phyloP scores from a whole-genome alignment of 805 yeast species.

The Wickerhamiella domercqiae region DNA sequence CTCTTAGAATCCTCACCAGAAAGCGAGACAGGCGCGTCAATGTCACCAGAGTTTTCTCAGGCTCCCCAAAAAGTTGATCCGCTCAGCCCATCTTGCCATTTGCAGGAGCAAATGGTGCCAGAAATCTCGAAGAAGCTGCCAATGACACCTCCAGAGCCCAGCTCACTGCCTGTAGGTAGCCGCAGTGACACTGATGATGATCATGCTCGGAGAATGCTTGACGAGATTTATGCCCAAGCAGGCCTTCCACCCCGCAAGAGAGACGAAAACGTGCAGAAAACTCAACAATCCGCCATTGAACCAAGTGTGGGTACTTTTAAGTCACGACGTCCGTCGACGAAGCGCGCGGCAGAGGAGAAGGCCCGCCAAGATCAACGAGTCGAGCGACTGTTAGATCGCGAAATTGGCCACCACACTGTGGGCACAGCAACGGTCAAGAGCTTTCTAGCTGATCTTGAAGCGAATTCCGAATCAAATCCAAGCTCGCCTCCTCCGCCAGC shows the following conservation, averaged over 20 bases:
- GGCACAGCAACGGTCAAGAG: constrained; percentile 6
- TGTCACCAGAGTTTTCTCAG: neutral
- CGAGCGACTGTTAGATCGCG: constrained; percentile 10
- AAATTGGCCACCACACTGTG: constrained; percentile 8
- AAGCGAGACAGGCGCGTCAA: neutral
- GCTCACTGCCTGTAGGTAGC: no score
- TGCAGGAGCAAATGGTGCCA: no score
- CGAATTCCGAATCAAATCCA: neutral
- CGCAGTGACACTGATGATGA: neutral
- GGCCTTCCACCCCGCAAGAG: no score
- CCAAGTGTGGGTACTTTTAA: no score
- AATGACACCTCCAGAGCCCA: no score
- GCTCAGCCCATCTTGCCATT: neutral
- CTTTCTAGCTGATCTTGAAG: constrained; percentile 10
- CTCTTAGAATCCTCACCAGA: neutral
- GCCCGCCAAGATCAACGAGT: constrained; percentile 9
- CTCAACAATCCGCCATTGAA: no score
- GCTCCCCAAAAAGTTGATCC: neutral
- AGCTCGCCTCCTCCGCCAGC: constrained; percentile 2
- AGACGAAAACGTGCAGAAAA: no score
- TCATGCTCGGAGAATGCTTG: neutral
- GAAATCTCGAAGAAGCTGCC: neutral
- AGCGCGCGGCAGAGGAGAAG: neutral
- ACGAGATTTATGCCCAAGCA: neutral
- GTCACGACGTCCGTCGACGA: no score